Evolutionary conservation across 2,329 filamentous ascomycete genomes (phyloP).

Genomic region (Ascochyta rabiei): DNA sequence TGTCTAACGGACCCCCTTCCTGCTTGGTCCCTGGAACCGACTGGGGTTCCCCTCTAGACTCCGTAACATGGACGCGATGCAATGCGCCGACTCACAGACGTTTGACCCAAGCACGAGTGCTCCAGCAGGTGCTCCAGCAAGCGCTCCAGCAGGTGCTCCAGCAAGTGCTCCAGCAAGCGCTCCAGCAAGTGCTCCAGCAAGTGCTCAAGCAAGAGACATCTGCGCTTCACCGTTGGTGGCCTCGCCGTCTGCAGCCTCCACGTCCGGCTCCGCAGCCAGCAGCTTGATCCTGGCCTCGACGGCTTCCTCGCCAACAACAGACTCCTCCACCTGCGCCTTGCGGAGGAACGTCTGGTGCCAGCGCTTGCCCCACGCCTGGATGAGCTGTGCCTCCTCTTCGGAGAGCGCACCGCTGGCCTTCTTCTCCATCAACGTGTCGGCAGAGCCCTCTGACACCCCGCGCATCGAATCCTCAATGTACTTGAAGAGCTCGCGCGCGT

Average conservation of each 20-base stretch:
- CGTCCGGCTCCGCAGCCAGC: constrained; percentile 38
- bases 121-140: too few relatives aligned
- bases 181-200: too few relatives aligned
- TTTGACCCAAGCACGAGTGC: background rate
- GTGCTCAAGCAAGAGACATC: constrained; percentile 19
- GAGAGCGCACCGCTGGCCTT: constrained; percentile 57
- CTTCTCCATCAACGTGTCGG: constrained; percentile 77
- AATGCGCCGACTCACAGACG: background rate
- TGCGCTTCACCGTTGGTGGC: constrained; percentile 35
- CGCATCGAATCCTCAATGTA: constrained; percentile 79
- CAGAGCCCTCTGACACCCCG: constrained; percentile 73
- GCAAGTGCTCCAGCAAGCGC: too few relatives aligned
- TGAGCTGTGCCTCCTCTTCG: constrained; percentile 61
- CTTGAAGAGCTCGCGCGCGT: constrained; percentile 80
- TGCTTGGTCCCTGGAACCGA: background rate
- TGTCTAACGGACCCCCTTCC: background rate
- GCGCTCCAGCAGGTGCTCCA: too few relatives aligned
- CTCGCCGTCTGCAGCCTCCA: constrained; percentile 32
- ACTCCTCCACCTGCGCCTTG: constrained; percentile 84
- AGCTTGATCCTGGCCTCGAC: constrained; percentile 53
- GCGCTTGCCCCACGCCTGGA: constrained; percentile 79
- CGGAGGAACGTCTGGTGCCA: constrained; percentile 88
- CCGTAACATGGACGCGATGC: background rate
- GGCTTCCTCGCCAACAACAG: constrained; percentile 64
- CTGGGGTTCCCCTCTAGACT: background rate